Percentiles rank a stretch among this genome's conserved stretches.
Evolutionary conservation across 2,329 filamentous ascomycete genomes (phyloP).

Genomic region (Cladosporium phlei): DNA sequence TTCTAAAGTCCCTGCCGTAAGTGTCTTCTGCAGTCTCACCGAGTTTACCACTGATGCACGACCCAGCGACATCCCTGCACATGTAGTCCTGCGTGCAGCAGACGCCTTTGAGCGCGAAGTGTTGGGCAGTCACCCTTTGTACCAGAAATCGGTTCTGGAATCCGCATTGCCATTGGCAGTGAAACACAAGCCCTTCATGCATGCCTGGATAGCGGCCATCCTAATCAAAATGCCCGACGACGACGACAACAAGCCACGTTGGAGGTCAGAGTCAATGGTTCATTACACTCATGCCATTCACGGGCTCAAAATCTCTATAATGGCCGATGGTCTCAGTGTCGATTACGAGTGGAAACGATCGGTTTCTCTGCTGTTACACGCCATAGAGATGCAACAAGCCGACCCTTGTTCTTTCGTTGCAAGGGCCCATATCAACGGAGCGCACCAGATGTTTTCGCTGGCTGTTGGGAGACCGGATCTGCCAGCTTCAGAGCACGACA

Average conservation of each 20-base stretch:
- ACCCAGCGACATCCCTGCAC: conserved; percentile 11
- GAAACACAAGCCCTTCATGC: conserved; percentile 16
- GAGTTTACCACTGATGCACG: not conserved
- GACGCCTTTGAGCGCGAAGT: conserved; percentile 16
- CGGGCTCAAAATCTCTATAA: not conserved
- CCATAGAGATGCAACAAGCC: conserved; percentile 17
- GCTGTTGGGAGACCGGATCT: not conserved
- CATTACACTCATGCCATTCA: conserved; percentile 18
- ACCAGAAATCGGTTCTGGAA: conserved; percentile 15
- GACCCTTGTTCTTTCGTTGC: conserved; percentile 8
- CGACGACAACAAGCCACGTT: not conserved
- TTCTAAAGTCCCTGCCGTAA: conserved; percentile 15
- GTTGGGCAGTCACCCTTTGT: conserved; percentile 14
- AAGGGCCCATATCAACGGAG: conserved; percentile 15
- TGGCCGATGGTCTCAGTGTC: not conserved
- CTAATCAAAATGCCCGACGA: conserved; percentile 13
- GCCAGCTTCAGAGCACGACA: conserved; percentile 13
- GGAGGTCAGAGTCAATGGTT: conserved; percentile 15
- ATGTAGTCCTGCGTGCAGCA: conserved; percentile 12
- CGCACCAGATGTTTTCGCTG: conserved; percentile 15
- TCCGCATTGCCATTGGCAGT: conserved; percentile 15
- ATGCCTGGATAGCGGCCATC: conserved; percentile 20
- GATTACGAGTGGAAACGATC: conserved; percentile 19
- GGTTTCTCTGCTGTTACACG: conserved; percentile 18
- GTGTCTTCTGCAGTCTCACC: not conserved